These are phyloP conservation scores for Helianthus annuus DNA, from an alignment of 129 eudicot genomes.

Conservation along the genomic window HanXRQr2.0-SUNRISE NC_035439.2:145707637-145708136, in stretches of 20 bases:
- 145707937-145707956: conserved; percentile 26
- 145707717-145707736: conserved; percentile 67
- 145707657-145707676: not conserved
- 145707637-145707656: too few species aligned
- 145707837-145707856: conserved; percentile 59
- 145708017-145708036: conserved; percentile 32
- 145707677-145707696: not conserved
- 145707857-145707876: conserved; percentile 49
- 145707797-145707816: conserved; percentile 30
- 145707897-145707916: conserved; percentile 58
- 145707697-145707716: conserved; percentile 77
- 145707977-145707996: conserved; percentile 53
- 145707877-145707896: conserved; percentile 51
- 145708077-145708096: conserved; percentile 44
- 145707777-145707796: conserved; percentile 43
- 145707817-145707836: conserved; percentile 78
- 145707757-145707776: conserved; percentile 58
- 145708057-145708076: conserved; percentile 62
- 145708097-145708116: conserved; percentile 47
- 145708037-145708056: conserved; percentile 63
- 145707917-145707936: conserved; percentile 53
- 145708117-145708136: conserved; percentile 4
- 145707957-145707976: conserved; percentile 35
- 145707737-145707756: conserved; percentile 32
- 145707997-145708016: conserved; percentile 63